Evolutionary conservation across 768 basidiomycete species (phyloP).

Genomic region (Ramaria sp.): DNA sequence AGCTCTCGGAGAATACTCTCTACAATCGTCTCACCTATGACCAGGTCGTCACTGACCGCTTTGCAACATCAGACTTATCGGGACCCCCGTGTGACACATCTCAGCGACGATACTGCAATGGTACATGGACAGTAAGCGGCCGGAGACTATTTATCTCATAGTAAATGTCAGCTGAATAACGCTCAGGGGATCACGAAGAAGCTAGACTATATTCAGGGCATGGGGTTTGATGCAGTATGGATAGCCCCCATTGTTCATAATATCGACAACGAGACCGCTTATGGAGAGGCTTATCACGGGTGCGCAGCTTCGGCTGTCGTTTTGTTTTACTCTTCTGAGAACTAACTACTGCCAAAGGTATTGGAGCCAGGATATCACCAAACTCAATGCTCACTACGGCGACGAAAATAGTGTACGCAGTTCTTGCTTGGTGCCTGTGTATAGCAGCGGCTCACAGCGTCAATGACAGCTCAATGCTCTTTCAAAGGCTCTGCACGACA

Average conservation of each 20-base stretch:
- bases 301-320: slow-evolving; percentile 12
- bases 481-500: slow-evolving; percentile 33
- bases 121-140: not conserved
- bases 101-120: slow-evolving; percentile 41
- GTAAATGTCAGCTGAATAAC: not conserved
- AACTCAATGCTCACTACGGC: slow-evolving; percentile 46
- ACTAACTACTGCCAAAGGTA: slow-evolving; percentile 22
- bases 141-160: too few species aligned
- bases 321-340: not conserved
- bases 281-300: slow-evolving; percentile 52
- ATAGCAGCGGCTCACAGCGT: not conserved
- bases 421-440: not conserved
- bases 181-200: slow-evolving; percentile 35
- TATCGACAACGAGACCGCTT: slow-evolving; percentile 31
- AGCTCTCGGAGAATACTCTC: not conserved
- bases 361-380: slow-evolving; percentile 39
- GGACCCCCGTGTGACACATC: slow-evolving; percentile 34
- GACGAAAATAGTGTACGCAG: slow-evolving; percentile 27
- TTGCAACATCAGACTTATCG: slow-evolving; percentile 36
- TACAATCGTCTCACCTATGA: not conserved
- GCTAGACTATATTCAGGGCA: slow-evolving; percentile 52
- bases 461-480: slow-evolving; percentile 31
- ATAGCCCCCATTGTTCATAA: slow-evolving; percentile 45
- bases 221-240: slow-evolving; percentile 55
- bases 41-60: slow-evolving; percentile 48